phyloP scores from a whole-genome alignment of 2,329 filamentous ascomycete species.

The Fragosphaeria purpurea region DNA sequence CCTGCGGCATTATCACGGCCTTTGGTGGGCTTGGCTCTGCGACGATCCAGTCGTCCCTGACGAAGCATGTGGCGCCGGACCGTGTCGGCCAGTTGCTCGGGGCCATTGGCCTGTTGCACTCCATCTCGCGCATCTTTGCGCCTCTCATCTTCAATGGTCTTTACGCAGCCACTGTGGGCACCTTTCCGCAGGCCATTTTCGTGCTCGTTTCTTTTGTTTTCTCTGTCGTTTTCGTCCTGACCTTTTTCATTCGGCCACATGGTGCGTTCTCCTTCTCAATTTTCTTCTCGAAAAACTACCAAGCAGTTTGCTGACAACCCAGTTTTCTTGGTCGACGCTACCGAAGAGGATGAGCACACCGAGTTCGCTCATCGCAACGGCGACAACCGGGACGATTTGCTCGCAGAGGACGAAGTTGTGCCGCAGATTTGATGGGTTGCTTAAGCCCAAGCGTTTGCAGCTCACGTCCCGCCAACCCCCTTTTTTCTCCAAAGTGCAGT shows the following conservation, averaged over 20 bases:
- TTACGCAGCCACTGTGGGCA: constrained; percentile 70
- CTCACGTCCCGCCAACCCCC: too few relatives aligned
- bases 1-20: constrained; percentile 62
- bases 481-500: too few relatives aligned
- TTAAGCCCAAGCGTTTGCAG: too few relatives aligned
- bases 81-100: constrained; percentile 80
- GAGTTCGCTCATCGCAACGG: neutral
- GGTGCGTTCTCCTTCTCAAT: constrained; percentile 42
- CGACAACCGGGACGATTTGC: constrained; percentile 3
- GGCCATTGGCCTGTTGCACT: constrained; percentile 76
- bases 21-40: constrained; percentile 79
- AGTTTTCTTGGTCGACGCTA: constrained; percentile 2
- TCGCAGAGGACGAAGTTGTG: constrained; percentile 16
- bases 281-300: neutral
- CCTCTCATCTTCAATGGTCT: constrained; percentile 79
- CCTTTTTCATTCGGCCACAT: constrained; percentile 62
- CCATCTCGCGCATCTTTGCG: constrained; percentile 65
- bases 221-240: constrained; percentile 51
- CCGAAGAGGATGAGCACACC: neutral
- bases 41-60: constrained; percentile 72
- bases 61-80: constrained; percentile 81
- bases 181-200: constrained; percentile 74
- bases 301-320: neutral
- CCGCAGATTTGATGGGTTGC: constrained; percentile 10
- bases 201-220: constrained; percentile 62